Evolutionary conservation across 768 basidiomycete species (phyloP), one percentile per base, ranked within the genome.

Genomic region (Lactarius sp.): DNA sequence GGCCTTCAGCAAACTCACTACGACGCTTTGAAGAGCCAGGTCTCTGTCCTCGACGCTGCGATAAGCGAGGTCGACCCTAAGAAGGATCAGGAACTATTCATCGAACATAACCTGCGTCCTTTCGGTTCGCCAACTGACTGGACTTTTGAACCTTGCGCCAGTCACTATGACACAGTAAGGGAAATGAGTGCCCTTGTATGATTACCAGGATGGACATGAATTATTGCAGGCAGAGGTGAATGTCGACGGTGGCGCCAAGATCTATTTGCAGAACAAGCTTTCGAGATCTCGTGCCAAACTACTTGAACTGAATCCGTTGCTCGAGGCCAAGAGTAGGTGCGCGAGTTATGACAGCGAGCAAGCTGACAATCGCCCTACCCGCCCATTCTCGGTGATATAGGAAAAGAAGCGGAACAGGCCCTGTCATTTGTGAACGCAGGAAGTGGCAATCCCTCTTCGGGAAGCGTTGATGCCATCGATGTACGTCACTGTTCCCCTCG

Each of bases 221-320:
- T 31, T 14, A 22, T 58, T 55, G 42, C 65, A 89, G 87, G 77
- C 75, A 46, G 82, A 79, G 6, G 81, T 92, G 73, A 85, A 77
- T 70, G 73, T 86, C 13, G 92, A 92, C 41, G 75, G 82, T 22
- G 82, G 81, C 8, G 85, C 92, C 0, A 92, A 90, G 73, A 79
- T 90, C 2, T 84, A 89, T 71, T 76, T 94, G 22, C 92, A 94
- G 75, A 94, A 94, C 72, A 88, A 86, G 66, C 79, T 92, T 31
- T 75, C 75, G 56, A 80, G 79, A 61, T 83, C 81, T 61, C 80
- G 83, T 60, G 76, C 73, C 39, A 91, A 88, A 75, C 70, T 90
- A n/a, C 70, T 76, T 56, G 90, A 92, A 66, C 71, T 90, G 8
- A 73, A 69, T n/a, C 79, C 84, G 5, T 68, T 85, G 14, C 76